Evolutionary conservation across 352 stramenopile species (phyloP).

Genomic region (Phytophthora quininea): DNA sequence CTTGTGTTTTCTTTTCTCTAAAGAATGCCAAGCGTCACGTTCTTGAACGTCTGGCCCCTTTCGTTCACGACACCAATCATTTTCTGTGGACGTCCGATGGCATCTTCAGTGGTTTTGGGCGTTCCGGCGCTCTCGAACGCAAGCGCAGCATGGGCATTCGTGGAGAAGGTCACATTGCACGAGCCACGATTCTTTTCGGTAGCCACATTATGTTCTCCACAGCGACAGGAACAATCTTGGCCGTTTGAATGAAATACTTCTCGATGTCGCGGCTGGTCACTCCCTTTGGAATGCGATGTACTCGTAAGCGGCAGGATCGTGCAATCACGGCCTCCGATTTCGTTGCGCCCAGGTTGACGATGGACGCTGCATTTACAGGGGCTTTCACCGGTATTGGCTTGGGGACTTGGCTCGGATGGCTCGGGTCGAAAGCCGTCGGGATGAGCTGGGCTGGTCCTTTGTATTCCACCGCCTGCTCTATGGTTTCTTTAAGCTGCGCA

Average conservation of each 20-base stretch:
- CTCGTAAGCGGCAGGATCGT: constrained; percentile 66
- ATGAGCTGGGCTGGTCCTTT: constrained; percentile 47
- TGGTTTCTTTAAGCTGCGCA: background rate
- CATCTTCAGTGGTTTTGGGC: constrained; percentile 49
- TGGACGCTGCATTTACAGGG: constrained; percentile 36
- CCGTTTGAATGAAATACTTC: constrained; percentile 64
- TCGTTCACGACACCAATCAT: constrained; percentile 61
- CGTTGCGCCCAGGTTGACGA: constrained; percentile 34
- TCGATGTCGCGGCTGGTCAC: constrained; percentile 71
- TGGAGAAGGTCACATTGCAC: constrained; percentile 71
- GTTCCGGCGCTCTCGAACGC: constrained; percentile 67
- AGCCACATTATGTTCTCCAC: constrained; percentile 75
- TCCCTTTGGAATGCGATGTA: constrained; percentile 79
- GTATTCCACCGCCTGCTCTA: constrained; percentile 18
- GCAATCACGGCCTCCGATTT: constrained; percentile 48
- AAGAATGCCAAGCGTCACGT: constrained; percentile 56
- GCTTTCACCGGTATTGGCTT: constrained; percentile 16
- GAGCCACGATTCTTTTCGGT: constrained; percentile 74
- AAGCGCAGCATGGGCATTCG: constrained; percentile 62
- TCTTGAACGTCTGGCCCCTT: constrained; percentile 75
- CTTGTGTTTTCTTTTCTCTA: constrained; percentile 12
- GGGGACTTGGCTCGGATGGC: background rate
- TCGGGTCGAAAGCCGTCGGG: constrained; percentile 46
- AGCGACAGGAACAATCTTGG: constrained; percentile 65
- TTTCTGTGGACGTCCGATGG: constrained; percentile 77